Evolutionary conservation across 306 rosid genomes (phyloP).

Genomic region (Pyrus pyrifolia): DNA sequence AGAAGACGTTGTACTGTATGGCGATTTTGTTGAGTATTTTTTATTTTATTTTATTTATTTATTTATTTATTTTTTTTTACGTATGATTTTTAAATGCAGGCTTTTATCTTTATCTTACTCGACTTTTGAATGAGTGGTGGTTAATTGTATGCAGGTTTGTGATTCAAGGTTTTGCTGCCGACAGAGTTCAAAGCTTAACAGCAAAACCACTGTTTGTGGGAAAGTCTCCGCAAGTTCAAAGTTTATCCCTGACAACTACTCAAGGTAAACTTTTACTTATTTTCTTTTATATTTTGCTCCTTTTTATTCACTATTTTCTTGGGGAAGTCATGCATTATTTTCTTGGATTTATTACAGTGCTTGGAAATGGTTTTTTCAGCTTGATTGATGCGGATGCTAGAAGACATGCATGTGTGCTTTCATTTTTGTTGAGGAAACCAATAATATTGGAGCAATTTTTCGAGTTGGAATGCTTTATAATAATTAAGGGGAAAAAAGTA

Average conservation of each 20-base stretch:
- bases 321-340: neutral
- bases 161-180: neutral
- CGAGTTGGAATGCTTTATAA: neutral
- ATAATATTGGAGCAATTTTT: neutral
- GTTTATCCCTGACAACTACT: neutral
- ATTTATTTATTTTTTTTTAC: neutral
- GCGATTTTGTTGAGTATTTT: neutral
- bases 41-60: neutral
- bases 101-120: neutral
- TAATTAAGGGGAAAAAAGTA: neutral
- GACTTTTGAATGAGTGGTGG: neutral
- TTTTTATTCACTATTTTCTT: neutral
- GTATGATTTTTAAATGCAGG: neutral
- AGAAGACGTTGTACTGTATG: constrained; percentile 4
- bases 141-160: neutral
- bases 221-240: constrained; percentile 5
- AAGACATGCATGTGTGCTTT: neutral
- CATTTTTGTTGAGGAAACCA: neutral
- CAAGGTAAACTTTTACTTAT: neutral
- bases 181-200: neutral
- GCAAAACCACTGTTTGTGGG: constrained; percentile 29
- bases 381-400: neutral
- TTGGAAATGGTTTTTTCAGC: neutral
- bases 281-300: neutral
- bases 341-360: neutral